Percentiles rank a stretch among this genome's conserved stretches.
Conservation (phyloP, 352 stramenopile genomes). For the Phytophthora rubi region DNA sequence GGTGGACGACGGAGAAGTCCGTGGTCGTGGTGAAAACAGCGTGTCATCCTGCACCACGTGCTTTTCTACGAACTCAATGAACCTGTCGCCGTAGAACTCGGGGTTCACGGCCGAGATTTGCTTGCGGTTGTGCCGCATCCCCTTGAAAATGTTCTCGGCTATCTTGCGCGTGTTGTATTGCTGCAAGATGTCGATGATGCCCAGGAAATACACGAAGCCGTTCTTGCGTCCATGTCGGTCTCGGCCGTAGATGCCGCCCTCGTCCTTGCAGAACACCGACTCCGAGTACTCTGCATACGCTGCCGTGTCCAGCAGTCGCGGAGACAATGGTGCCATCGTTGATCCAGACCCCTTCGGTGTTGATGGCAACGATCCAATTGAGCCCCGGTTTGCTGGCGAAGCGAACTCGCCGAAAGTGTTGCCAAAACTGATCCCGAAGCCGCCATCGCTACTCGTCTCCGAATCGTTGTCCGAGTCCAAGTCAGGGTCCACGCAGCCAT, state of each 20-base stretch:
- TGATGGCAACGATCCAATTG: constrained; percentile 24
- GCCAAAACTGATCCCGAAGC: constrained; percentile 22
- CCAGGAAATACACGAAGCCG: constrained; percentile 90
- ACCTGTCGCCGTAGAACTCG: constrained; percentile 90
- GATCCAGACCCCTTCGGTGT: constrained; percentile 20
- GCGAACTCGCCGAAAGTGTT: constrained; percentile 29
- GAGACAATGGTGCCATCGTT: constrained; percentile 47
- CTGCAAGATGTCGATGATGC: constrained; percentile 95
- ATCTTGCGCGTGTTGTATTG: constrained; percentile 94
- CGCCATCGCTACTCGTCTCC: constrained; percentile 52
- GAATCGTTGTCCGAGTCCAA: constrained; percentile 49
- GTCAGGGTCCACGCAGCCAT: constrained; percentile 20
- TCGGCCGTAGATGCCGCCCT: constrained; percentile 74
- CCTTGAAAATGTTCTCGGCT: constrained; percentile 91
- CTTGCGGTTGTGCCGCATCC: constrained; percentile 82
- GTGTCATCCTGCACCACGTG: constrained; percentile 75
- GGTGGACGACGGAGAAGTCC: constrained; percentile 13
- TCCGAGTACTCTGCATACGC: constrained; percentile 53
- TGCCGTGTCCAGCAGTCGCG: constrained; percentile 55
- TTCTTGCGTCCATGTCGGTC: constrained; percentile 71
- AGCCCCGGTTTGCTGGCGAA: constrained; percentile 27
- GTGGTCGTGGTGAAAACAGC: constrained; percentile 29
- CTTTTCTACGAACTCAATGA: constrained; percentile 91
- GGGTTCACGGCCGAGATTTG: constrained; percentile 90
- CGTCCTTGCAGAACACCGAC: constrained; percentile 78